Evolutionary conservation across 148 eudicot genomes (phyloP).

Genomic region (Arctostaphylos glauca): DNA sequence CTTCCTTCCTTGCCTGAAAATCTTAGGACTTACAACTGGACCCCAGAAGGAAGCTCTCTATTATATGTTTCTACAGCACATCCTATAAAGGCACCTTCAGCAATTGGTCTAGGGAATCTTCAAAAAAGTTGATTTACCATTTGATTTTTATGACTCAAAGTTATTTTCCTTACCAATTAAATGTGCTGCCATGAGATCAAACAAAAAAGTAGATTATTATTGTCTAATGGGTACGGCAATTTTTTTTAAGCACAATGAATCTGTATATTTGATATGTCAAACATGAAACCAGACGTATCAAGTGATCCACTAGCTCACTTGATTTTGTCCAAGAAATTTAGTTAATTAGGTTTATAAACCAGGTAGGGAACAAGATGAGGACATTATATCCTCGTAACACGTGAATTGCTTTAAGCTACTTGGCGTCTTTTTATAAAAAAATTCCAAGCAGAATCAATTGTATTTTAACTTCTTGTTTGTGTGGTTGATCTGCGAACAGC

Average conservation of each 20-base stretch:
- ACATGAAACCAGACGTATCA: not conserved
- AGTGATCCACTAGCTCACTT: not conserved
- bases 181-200: not conserved
- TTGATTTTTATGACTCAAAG: not conserved
- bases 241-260: not conserved
- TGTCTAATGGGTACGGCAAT: not conserved
- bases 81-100: not conserved
- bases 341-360: not conserved
- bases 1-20: not conserved
- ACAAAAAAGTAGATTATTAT: not conserved
- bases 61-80: not conserved
- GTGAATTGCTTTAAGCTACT: not conserved
- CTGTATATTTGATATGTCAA: not conserved
- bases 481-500: conserved; percentile 39
- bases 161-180: not conserved
- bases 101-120: not conserved
- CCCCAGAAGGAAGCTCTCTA: conserved; percentile 8
- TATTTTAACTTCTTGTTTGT: not conserved
- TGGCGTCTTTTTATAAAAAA: not conserved
- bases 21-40: not conserved
- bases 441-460: not conserved
- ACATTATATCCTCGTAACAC: not conserved
- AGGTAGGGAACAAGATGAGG: not conserved
- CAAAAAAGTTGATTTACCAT: not conserved
- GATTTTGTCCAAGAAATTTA: not conserved